Evolutionary conservation across 306 rosid genomes (phyloP).

Genomic region (Prunus armeniaca): DNA sequence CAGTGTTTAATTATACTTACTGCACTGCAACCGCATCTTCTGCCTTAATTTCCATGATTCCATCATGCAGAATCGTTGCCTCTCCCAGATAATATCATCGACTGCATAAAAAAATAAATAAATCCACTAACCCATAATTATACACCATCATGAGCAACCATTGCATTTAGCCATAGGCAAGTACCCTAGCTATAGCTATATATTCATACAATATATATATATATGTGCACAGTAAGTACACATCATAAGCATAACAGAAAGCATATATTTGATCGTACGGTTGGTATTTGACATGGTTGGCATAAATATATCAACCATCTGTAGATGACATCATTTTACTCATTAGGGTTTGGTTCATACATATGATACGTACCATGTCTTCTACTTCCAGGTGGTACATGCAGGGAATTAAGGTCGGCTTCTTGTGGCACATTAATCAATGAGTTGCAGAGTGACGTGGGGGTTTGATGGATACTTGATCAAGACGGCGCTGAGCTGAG

Average conservation of each 20-base stretch:
- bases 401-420: too few relatives aligned
- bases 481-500: conserved; percentile 52
- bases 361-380: too few relatives aligned
- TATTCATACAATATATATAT: too few relatives aligned
- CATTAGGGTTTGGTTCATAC: too few relatives aligned
- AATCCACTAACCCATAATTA: too few relatives aligned
- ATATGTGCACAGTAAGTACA: background rate
- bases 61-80: conserved; percentile 10
- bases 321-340: too few relatives aligned
- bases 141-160: background rate
- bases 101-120: too few relatives aligned
- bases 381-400: too few relatives aligned
- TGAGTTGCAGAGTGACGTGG: background rate
- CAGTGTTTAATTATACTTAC: background rate
- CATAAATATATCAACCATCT: too few relatives aligned
- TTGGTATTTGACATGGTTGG: conserved; percentile 15
- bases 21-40: conserved; percentile 32
- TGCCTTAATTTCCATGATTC: background rate
- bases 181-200: too few relatives aligned
- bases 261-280: conserved; percentile 18
- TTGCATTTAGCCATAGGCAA: background rate
- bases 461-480: too few relatives aligned
- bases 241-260: conserved; percentile 18
- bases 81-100: background rate
- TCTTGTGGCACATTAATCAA: too few relatives aligned